phyloP scores from a whole-genome alignment of 495 filamentous ascomycete species.

The Neurospora discreta region DNA sequence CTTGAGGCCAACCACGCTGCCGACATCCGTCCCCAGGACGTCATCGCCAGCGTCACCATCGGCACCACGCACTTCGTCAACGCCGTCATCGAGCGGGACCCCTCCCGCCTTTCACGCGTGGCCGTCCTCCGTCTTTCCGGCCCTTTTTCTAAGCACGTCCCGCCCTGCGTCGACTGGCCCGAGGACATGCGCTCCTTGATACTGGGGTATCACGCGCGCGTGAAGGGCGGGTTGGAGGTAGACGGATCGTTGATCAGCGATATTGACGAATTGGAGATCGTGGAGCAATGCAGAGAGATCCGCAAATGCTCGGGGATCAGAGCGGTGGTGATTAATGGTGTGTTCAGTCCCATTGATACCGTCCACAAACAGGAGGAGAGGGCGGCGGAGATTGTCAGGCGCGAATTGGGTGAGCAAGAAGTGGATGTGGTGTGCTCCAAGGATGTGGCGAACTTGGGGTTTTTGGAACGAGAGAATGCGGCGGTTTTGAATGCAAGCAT shows the following conservation, averaged over 20 bases:
- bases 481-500: conserved; percentile 46
- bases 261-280: conserved; percentile 36
- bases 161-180: conserved; percentile 42
- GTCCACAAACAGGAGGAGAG: conserved; percentile 37
- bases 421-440: conserved; percentile 41
- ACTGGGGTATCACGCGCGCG: conserved; percentile 31
- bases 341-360: conserved; percentile 48
- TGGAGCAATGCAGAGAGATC: conserved; percentile 29
- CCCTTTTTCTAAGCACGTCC: conserved; percentile 42
- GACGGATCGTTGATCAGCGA: conserved; percentile 37
- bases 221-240: conserved; percentile 39
- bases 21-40: conserved; percentile 21
- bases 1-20: not conserved
- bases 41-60: conserved; percentile 45
- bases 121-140: conserved; percentile 45
- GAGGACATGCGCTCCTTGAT: conserved; percentile 35
- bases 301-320: conserved; percentile 29
- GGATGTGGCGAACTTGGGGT: conserved; percentile 38
- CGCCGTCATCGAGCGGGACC: conserved; percentile 47
- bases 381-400: conserved; percentile 30
- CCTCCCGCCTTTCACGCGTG: conserved; percentile 37
- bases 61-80: conserved; percentile 57
- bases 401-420: conserved; percentile 10
- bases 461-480: conserved; percentile 47
- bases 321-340: conserved; percentile 43